Evolutionary conservation across 2,329 filamentous ascomycete species (phyloP).

Genomic region (Fonsecaea erecta): DNA sequence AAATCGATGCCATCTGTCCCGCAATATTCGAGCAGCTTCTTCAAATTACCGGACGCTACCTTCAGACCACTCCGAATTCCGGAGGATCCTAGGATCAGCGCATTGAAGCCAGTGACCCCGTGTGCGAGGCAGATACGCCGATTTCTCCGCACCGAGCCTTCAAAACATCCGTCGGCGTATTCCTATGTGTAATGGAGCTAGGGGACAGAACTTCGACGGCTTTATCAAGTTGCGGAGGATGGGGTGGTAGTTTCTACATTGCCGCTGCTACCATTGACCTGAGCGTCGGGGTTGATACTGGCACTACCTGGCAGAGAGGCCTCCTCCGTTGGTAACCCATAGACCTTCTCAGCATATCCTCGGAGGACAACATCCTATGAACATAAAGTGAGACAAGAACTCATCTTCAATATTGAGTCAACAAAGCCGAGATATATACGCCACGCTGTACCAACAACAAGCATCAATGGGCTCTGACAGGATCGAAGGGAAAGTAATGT

Average conservation of each 20-base stretch:
- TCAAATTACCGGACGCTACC: neutral
- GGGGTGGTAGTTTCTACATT: no score
- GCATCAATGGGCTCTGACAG: neutral
- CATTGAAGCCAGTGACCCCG: neutral
- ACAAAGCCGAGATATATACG: neutral
- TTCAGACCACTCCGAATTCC: neutral
- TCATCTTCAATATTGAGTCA: neutral
- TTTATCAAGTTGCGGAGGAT: no score
- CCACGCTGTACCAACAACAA: neutral
- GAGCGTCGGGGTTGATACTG: no score
- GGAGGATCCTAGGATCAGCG: neutral
- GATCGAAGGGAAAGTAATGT: neutral
- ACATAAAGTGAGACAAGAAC: neutral
- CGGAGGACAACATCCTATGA: neutral
- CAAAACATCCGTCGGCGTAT: no score
- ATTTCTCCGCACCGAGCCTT: neutral
- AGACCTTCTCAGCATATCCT: no score
- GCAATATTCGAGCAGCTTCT: neutral
- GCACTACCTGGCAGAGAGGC: neutral
- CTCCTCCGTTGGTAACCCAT: no score
- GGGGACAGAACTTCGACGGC: no score
- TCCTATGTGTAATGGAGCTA: no score
- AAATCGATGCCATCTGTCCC: no score
- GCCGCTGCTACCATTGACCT: neutral
- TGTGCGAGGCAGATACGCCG: neutral